Evolutionary conservation across 352 stramenopile genomes (phyloP), one percentile per base, ranked within the genome.

Genomic region (Phytopythium sindhum): DNA sequence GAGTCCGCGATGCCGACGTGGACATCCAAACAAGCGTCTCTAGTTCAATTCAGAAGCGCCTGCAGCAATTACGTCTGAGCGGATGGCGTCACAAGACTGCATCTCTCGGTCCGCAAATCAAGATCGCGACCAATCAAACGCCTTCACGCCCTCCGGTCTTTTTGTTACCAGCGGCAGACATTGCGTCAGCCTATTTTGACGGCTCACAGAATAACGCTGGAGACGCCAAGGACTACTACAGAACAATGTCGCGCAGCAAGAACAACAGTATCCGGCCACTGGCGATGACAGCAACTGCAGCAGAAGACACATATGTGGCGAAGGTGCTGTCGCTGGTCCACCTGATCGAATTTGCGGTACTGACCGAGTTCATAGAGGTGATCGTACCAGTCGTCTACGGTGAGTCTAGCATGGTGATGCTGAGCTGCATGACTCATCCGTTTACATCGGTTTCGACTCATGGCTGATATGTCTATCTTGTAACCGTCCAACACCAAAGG

Each of bases 321-420:
- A 65, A 69, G 45, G 39, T 61, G 17, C 31, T 64, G 15, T 31
- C 50, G 15, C 39, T 77, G 17, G 45, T 81, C 2, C 63, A 78
- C 41, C 48, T 77, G 23, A 65, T 69, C 17, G 74, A 81, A 64
- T 81, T 72, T n/a, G 45, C 73, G 48, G 55, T 81, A 8, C 64
- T 84, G 5, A 69, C 70, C 23, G 76, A 85, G 59, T 78, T 75
- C 41, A 75, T 69, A 4, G 76, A 81, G 55, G 66, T 80, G 5
- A 23, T 77, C 42, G 65, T 82, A 24, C 69, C 76, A 5, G 12
- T 75, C n/a, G 61, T 80, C 23, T 78, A 80, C 51, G 35, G 70
- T 79, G 56, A 51, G 64, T 51, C 33, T 1, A 39, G 9, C 31
- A 9, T 37, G 4, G 31, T 37, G 31, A 4, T 10, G 9, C 4